These are phyloP conservation scores for Colletotrichum gigasporum DNA, from an alignment of 2,329 filamentous ascomycete genomes.

Conservation along the genomic window DNA sequence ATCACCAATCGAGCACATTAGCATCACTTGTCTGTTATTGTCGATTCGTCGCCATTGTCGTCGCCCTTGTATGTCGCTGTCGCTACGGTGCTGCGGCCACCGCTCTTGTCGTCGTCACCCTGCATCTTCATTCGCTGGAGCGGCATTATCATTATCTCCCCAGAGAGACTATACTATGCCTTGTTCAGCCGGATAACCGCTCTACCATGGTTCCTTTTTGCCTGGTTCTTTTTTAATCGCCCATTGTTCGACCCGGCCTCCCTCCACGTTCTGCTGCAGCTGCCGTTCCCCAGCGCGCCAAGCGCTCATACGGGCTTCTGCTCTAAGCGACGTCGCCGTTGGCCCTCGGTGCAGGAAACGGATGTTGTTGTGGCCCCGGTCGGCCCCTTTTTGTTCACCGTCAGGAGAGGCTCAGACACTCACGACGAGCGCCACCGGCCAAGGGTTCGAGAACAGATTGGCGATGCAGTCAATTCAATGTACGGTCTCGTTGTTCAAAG, in stretches of 20 bases:
- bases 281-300: slow-evolving; percentile 1
- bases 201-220: slow-evolving; percentile 8
- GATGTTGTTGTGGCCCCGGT: background rate
- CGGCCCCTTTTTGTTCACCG: slow-evolving; percentile 13
- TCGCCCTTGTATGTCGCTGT: background rate
- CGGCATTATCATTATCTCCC: background rate
- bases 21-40: background rate
- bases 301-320: slow-evolving; percentile 12
- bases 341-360: background rate
- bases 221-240: background rate
- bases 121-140: background rate
- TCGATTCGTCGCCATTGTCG: background rate
- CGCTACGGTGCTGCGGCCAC: too few species aligned
- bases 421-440: background rate
- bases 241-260: background rate
- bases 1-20: slow-evolving; percentile 10
- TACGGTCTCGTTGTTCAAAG: slow-evolving; percentile 2
- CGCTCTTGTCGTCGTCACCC: slow-evolving; percentile 3
- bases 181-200: background rate
- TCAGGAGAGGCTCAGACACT: background rate
- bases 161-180: background rate
- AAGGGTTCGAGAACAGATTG: slow-evolving; percentile 10
- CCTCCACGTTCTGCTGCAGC: slow-evolving; percentile 3
- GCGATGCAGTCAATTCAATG: slow-evolving; percentile 3
- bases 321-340: slow-evolving; percentile 2